These are phyloP conservation scores for Trametes polyzona DNA, from an alignment of 1,284 basidiomycete species.

Conservation along the genomic window DNA sequence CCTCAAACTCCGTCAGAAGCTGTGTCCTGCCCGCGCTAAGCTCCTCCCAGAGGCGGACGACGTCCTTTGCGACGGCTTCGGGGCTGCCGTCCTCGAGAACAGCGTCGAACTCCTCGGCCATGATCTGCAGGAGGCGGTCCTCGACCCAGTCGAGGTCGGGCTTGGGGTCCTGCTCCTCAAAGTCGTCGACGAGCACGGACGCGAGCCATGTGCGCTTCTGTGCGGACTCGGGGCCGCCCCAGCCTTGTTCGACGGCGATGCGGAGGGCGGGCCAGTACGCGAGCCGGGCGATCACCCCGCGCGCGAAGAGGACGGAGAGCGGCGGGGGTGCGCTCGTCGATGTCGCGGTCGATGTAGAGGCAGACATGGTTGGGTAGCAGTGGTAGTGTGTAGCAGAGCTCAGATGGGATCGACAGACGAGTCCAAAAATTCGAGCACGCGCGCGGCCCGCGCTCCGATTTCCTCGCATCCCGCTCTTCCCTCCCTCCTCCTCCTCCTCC, in stretches of 20 bases:
- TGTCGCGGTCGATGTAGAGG: conserved; percentile 33
- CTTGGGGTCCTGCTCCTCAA: conserved; percentile 60
- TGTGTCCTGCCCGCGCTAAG: conserved; percentile 45
- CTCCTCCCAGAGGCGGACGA: conserved; percentile 71
- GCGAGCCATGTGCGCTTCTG: conserved; percentile 85
- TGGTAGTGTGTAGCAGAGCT: background rate
- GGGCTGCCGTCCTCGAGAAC: conserved; percentile 82
- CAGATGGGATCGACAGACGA: background rate
- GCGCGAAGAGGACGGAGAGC: conserved; percentile 76
- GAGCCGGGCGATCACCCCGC: conserved; percentile 80
- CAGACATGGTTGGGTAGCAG: conserved; percentile 3
- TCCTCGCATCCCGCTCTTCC: background rate
- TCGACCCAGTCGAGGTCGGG: conserved; percentile 81
- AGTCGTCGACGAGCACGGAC: conserved; percentile 81
- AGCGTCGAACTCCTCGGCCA: conserved; percentile 86
- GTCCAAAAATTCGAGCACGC: background rate
- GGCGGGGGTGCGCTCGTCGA: conserved; percentile 38
- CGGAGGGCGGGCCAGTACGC: conserved; percentile 83
- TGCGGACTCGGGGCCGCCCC: conserved; percentile 77
- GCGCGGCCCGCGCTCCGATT: background rate
- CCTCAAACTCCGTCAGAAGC: conserved; percentile 59
- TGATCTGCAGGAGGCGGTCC: conserved; percentile 76
- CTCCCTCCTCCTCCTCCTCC: background rate
- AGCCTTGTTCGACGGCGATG: conserved; percentile 79
- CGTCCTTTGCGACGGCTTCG: conserved; percentile 68